Evolutionary conservation across 148 eudicot species (phyloP).

Genomic region (Limonium bicolor): DNA sequence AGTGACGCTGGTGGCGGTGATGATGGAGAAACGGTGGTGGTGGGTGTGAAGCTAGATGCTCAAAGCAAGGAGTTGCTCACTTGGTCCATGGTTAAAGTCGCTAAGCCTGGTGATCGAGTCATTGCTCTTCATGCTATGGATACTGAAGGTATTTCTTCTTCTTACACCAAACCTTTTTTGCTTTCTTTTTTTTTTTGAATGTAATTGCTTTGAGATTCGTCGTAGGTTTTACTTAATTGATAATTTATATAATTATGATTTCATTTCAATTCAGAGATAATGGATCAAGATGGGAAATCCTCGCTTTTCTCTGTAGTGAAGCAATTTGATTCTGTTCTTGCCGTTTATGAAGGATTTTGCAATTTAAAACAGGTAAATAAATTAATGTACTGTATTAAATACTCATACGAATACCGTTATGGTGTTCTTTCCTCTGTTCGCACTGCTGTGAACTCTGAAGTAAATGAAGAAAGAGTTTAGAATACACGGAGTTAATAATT

Average conservation of each 20-base stretch:
- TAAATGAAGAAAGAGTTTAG: neutral
- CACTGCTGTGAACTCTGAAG: neutral
- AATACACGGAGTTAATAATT: neutral
- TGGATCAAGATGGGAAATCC: constrained; percentile 50
- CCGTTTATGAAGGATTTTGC: constrained; percentile 82
- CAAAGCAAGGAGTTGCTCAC: constrained; percentile 50
- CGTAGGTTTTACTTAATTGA: neutral
- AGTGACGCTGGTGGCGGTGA: neutral
- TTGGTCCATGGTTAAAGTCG: constrained; percentile 85
- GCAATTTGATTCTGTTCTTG: constrained; percentile 79
- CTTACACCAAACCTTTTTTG: neutral
- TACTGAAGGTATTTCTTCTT: neutral
- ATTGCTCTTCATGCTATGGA: constrained; percentile 55
- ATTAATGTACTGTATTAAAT: too few relatives aligned
- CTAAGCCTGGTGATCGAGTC: constrained; percentile 61
- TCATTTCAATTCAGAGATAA: constrained; percentile 20
- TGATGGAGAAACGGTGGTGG: constrained; percentile 3
- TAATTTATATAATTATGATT: neutral
- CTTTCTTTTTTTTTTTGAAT: neutral
- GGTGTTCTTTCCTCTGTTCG: neutral
- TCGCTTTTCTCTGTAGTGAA: constrained; percentile 55
- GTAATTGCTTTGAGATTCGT: neutral
- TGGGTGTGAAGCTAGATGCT: constrained; percentile 33
- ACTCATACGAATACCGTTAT: too few relatives aligned
- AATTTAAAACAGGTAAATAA: constrained; percentile 66